Evolutionary conservation across 805 yeast genomes (phyloP).

Genomic region (Candida broadrunensis): DNA sequence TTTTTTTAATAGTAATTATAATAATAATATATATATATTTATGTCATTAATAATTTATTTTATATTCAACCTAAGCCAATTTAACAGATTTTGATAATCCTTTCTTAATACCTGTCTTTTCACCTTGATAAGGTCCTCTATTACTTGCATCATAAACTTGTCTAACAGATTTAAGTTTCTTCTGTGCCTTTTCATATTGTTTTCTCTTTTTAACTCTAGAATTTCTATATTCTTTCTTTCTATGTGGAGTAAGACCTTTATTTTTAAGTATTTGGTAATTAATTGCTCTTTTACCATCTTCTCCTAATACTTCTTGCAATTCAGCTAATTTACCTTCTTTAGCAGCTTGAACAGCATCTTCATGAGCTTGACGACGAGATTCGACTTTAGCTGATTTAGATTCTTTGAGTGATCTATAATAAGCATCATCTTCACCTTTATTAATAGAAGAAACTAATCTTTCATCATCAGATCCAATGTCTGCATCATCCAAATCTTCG

Average conservation of each 20-base stretch:
- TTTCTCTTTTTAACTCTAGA: conserved; percentile 98
- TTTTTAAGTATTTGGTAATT: conserved; percentile 94
- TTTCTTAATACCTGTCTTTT: conserved; percentile 95
- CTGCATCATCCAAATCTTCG: conserved; percentile 54
- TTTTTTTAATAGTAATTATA: too few relatives aligned
- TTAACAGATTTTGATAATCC: conserved; percentile 85
- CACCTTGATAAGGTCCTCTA: conserved; percentile 78
- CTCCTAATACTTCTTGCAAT: conserved; percentile 61
- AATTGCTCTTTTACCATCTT: conserved; percentile 89
- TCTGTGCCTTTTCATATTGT: conserved; percentile 92
- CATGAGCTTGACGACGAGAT: conserved; percentile 62
- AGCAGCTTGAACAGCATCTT: conserved; percentile 71
- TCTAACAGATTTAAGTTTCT: conserved; percentile 87
- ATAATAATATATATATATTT: too few relatives aligned
- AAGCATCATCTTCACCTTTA: conserved; percentile 49
- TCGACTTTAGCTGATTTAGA: conserved; percentile 47
- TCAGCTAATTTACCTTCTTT: conserved; percentile 82
- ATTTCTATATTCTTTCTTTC: conserved; percentile 92
- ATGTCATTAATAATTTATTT: too few relatives aligned
- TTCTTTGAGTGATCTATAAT: conserved; percentile 55
- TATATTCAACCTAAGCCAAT: conserved; percentile 37
- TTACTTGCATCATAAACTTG: conserved; percentile 81
- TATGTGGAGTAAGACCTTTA: conserved; percentile 90
- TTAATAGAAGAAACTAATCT: conserved; percentile 39
- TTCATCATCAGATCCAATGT: conserved; percentile 48